Conservation (phyloP, 805 yeast genomes). For the Hemisphaericaspora nanyangensis region DNA sequence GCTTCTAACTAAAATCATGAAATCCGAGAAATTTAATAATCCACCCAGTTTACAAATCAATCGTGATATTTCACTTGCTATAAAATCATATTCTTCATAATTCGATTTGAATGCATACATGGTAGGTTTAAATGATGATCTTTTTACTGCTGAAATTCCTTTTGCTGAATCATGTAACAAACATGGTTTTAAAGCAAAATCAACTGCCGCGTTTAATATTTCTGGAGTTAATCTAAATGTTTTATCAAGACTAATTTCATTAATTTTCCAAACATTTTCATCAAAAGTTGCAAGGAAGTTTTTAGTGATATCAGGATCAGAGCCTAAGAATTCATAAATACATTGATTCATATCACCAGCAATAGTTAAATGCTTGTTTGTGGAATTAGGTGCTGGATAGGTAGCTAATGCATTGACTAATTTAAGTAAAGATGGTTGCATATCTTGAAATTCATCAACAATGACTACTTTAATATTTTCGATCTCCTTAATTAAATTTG, state of each 20-base stretch:
- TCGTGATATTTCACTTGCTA: conserved; percentile 42
- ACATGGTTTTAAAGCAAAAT: conserved; percentile 12
- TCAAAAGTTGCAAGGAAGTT: conserved; percentile 16
- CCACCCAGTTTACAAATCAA: conserved; percentile 41
- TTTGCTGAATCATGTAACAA: conserved; percentile 3
- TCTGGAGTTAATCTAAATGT: conserved; percentile 63
- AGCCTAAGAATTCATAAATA: conserved; percentile 64
- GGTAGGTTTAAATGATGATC: conserved; percentile 21
- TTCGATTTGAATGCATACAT: conserved; percentile 13
- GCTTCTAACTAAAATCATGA: conserved; percentile 50
- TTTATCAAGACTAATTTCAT: conserved; percentile 40
- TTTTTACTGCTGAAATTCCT: conserved; percentile 13
- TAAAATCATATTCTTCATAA: conserved; percentile 39
- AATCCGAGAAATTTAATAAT: conserved; percentile 41
- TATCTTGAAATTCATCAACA: conserved; percentile 75
- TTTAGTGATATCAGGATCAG: conserved; percentile 29
- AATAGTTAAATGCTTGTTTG: conserved; percentile 50
- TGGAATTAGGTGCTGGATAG: conserved; percentile 23
- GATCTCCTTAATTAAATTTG: conserved; percentile 17
- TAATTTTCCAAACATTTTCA: conserved; percentile 9
- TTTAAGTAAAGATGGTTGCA: conserved; percentile 48
- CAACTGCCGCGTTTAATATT: conserved; percentile 43
- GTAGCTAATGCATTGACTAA: conserved; percentile 38
- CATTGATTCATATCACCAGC: conserved; percentile 75
- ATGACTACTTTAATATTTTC: conserved; percentile 36